Conservation (phyloP, 2,329 filamentous ascomycete species). For the Cadophora malorum region DNA sequence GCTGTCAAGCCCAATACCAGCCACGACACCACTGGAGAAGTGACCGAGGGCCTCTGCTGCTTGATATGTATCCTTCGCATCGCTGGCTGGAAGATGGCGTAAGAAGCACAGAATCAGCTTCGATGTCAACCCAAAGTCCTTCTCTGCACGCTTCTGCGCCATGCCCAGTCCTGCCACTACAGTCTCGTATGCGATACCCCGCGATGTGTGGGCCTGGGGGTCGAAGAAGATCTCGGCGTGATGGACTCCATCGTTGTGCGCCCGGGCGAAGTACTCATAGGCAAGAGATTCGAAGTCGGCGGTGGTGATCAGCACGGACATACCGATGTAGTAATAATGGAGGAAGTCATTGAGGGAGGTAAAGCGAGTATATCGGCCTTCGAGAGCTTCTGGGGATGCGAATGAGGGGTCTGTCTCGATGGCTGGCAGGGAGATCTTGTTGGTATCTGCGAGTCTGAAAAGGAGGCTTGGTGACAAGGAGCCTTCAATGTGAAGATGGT, state of each 20-base stretch:
- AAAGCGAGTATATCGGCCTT: slow-evolving; percentile 70
- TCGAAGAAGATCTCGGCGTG: slow-evolving; percentile 85
- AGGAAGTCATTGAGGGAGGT: slow-evolving; percentile 78
- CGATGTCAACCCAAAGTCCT: slow-evolving; percentile 68
- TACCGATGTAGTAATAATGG: slow-evolving; percentile 78
- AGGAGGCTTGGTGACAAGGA: slow-evolving; percentile 73
- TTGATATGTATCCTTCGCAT: slow-evolving; percentile 57
- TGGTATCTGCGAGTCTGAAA: slow-evolving; percentile 71
- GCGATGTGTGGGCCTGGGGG: slow-evolving; percentile 73
- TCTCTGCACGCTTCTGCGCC: slow-evolving; percentile 65
- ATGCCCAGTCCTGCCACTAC: slow-evolving; percentile 68
- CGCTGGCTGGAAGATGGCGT: slow-evolving; percentile 67
- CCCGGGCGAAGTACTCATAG: slow-evolving; percentile 72
- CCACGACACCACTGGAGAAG: slow-evolving; percentile 59
- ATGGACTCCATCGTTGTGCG: slow-evolving; percentile 67
- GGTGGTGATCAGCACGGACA: slow-evolving; percentile 68
- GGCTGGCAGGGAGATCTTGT: slow-evolving; percentile 66
- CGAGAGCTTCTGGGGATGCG: slow-evolving; percentile 62
- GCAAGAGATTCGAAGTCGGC: slow-evolving; percentile 77
- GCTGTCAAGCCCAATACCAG: slow-evolving; percentile 72
- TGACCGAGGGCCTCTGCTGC: slow-evolving; percentile 52
- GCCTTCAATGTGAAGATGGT: slow-evolving; percentile 82
- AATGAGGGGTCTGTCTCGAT: slow-evolving; percentile 67
- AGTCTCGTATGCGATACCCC: slow-evolving; percentile 67
- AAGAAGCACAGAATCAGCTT: slow-evolving; percentile 76